Percentiles rank a stretch among this genome's conserved stretches.
These are phyloP conservation scores for Pseudocercospora cruenta DNA, from an alignment of 2,329 filamentous ascomycete genomes.

Conservation along the genomic window DNA sequence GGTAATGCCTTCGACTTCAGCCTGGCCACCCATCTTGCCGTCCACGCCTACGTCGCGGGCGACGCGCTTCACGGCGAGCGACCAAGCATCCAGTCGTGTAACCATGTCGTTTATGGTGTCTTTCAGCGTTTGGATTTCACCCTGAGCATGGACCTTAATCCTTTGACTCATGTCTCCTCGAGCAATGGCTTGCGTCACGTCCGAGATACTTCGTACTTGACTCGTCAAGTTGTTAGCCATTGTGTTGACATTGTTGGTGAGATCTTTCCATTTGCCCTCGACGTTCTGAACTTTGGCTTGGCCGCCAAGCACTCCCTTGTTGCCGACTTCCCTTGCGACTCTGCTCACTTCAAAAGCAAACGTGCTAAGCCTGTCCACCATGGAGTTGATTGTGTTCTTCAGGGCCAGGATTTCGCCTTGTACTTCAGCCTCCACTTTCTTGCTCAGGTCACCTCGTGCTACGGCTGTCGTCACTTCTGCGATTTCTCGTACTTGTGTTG, in stretches of 20 bases:
- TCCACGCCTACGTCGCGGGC: constrained; percentile 96
- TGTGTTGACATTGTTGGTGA: constrained; percentile 69
- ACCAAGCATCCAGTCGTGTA: constrained; percentile 90
- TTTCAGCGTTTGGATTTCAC: constrained; percentile 90
- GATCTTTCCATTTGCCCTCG: constrained; percentile 68
- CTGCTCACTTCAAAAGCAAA: constrained; percentile 69
- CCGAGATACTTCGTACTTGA: constrained; percentile 86
- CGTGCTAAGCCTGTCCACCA: constrained; percentile 67
- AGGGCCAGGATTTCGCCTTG: constrained; percentile 60
- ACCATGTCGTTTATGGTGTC: constrained; percentile 99
- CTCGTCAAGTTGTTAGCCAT: constrained; percentile 67
- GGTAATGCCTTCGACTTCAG: constrained; percentile 88
- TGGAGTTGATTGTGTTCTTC: constrained; percentile 82
- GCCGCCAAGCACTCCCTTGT: constrained; percentile 65
- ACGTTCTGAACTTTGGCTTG: constrained; percentile 68
- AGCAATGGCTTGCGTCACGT: constrained; percentile 91
- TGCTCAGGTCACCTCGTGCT: constrained; percentile 55
- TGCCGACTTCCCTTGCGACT: constrained; percentile 67
- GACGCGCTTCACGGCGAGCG: constrained; percentile 91
- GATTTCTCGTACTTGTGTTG: constrained; percentile 57
- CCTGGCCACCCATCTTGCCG: constrained; percentile 97
- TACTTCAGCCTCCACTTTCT: constrained; percentile 57
- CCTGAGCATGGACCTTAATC: constrained; percentile 92
- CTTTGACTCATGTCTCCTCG: constrained; percentile 95
- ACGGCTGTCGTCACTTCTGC: constrained; percentile 58